Evolutionary conservation across 2,329 filamentous ascomycete genomes (phyloP), one percentile per base, ranked within the genome.

Genomic region (Fusarium hainanense): DNA sequence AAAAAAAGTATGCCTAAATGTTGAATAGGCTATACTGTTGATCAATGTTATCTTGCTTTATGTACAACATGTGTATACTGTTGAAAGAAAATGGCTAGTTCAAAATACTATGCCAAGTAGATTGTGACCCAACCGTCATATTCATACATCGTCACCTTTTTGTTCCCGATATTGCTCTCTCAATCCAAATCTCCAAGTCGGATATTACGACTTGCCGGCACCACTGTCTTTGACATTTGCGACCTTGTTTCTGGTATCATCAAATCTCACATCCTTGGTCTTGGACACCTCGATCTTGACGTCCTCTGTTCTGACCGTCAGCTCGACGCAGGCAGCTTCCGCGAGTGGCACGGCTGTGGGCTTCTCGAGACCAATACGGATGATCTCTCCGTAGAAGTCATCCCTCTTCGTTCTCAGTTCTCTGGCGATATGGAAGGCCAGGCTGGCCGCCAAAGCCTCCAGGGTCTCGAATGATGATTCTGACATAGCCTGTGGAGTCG

Each of bases 261-360:
- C 67, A 20, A 58, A 49, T 14, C 58, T 68, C 23, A 63, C 57
- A 20, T 64, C 58, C 43, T 68, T 47, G 20, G 25, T 44, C 27
- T 54, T 49, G 11, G 43, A 64, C 5, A 68, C 54, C n/a, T 68
- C 54, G 13, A 57, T 57, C 51, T 68, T 71, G 48, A 76, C 66
- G 37, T 75, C 70, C 18, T 75, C 68, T 7, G 77, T 78, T 41
- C 74, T 75, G 49, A 74, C 73, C 37, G 72, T 75, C 71, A 78
- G 75, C 77, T 93, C 90, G 8, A 94, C 88, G 7, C 85, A 84
- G 0, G 92, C 90, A 13, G 89, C 90, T 69, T 93, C 91, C 3
- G 92, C 92, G 72, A 91, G 87, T 1, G 89, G 86, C 21, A 94
- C 89, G 0, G 92, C 92, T 14, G 90, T 88, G 4, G 92, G 92